Evolutionary conservation across 2,329 filamentous ascomycete genomes (phyloP).

Genomic region (Curvularia sp.): DNA sequence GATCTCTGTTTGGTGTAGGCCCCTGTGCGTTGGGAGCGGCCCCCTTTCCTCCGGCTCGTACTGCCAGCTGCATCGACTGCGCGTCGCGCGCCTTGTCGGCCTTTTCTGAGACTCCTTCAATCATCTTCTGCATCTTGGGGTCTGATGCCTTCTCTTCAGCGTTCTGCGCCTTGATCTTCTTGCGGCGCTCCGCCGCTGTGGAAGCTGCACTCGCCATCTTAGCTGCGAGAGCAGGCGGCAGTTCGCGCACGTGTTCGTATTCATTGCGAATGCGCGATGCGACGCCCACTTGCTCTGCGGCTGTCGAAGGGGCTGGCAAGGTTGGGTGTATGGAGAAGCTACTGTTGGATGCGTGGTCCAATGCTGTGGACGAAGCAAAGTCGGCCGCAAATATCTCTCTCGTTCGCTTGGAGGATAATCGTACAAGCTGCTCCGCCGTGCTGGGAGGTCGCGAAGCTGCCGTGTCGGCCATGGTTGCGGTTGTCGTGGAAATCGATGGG

Average conservation of each 20-base stretch:
- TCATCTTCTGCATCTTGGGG: constrained; percentile 69
- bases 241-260: constrained; percentile 77
- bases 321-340: constrained; percentile 53
- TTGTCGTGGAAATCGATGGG: neutral
- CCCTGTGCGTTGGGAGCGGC: constrained; percentile 63
- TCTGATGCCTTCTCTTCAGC: constrained; percentile 58
- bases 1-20: constrained; percentile 59
- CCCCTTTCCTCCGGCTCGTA: constrained; percentile 57
- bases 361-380: constrained; percentile 54
- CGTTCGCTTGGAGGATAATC: constrained; percentile 60
- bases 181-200: constrained; percentile 66
- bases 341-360: constrained; percentile 52
- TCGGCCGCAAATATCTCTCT: constrained; percentile 62
- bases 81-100: constrained; percentile 52
- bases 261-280: constrained; percentile 70
- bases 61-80: constrained; percentile 65
- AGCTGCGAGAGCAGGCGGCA: constrained; percentile 78
- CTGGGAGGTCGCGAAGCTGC: constrained; percentile 27
- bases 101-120: constrained; percentile 66
- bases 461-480: constrained; percentile 29
- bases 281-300: constrained; percentile 57
- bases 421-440: constrained; percentile 42
- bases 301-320: constrained; percentile 53
- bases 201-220: constrained; percentile 72
- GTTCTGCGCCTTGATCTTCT: constrained; percentile 63